A percentile compares a stretch with the other conserved stretches of the same genome.
phyloP scores from a whole-genome alignment of 345 rosid genomes.

The Draba incana region DNA sequence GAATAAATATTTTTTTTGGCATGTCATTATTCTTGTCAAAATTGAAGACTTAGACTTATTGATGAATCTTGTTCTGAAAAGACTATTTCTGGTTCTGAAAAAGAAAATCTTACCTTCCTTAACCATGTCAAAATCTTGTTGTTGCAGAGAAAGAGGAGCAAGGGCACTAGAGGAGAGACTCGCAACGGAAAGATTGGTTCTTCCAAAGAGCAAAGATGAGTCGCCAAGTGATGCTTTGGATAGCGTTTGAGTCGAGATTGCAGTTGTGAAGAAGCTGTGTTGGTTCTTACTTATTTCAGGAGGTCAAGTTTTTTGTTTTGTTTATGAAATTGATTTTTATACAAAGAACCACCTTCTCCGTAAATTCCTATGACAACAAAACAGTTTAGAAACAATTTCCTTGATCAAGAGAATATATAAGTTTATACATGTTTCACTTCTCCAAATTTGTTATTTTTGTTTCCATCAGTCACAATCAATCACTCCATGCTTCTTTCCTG shows the following conservation, averaged over 20 bases:
- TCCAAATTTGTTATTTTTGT: constrained; percentile 1
- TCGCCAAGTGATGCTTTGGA: constrained; percentile 58
- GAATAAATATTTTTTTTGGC: neutral
- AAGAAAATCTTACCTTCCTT: neutral
- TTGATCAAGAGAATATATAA: constrained; percentile 22
- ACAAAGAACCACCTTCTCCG: constrained; percentile 24
- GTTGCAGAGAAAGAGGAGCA: constrained; percentile 96
- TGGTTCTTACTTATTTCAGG: constrained; percentile 32
- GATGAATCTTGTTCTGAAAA: neutral
- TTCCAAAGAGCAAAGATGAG: constrained; percentile 57
- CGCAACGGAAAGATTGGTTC: constrained; percentile 72
- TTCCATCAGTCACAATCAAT: neutral
- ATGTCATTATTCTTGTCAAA: constrained; percentile 12
- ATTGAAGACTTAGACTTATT: neutral
- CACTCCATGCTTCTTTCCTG: neutral
- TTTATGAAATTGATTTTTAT: constrained; percentile 1
- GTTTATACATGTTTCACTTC: constrained; percentile 8
- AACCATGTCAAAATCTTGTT: neutral
- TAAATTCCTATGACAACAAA: constrained; percentile 25
- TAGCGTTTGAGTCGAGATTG: constrained; percentile 52
- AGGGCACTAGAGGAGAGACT: constrained; percentile 96
- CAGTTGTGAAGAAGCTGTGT: constrained; percentile 33
- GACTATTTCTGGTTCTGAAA: neutral
- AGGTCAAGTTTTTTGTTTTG: constrained; percentile 31
- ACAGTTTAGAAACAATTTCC: constrained; percentile 7